Conservation (phyloP, 2,329 filamentous ascomycete species). For the Alternaria angustiovoidea region DNA sequence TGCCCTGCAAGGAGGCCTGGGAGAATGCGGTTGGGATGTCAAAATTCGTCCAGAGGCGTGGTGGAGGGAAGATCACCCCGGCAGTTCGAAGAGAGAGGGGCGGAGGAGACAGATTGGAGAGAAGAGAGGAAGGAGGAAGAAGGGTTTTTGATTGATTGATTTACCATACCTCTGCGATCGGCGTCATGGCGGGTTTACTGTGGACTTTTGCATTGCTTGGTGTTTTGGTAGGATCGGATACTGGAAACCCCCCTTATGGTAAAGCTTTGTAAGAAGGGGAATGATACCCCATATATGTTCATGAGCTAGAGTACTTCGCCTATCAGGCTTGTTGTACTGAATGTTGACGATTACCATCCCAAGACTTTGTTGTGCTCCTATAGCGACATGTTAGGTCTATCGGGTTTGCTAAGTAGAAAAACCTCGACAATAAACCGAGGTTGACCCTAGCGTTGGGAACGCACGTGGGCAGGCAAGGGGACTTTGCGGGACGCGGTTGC, state of each 20-base stretch:
- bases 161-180: background rate
- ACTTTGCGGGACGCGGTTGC: background rate
- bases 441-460: background rate
- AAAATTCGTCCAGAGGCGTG: background rate
- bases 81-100: constrained; percentile 14
- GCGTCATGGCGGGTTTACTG: background rate
- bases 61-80: constrained; percentile 18
- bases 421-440: background rate
- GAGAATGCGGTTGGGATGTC: constrained; percentile 8
- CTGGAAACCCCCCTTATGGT: background rate
- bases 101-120: constrained; percentile 22
- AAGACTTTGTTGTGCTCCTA: background rate
- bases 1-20: background rate
- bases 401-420: background rate
- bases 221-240: constrained; percentile 1
- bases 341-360: background rate
- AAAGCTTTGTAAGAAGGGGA: constrained; percentile 4
- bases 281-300: constrained; percentile 5
- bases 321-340: background rate
- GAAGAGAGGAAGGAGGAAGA: constrained; percentile 21
- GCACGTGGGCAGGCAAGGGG: background rate
- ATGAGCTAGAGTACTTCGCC: background rate
- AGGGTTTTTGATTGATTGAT: background rate
- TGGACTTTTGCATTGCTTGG: constrained; percentile 7
- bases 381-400: background rate